These are phyloP conservation scores for Gossypium longicalyx DNA, from an alignment of 345 rosid species.

Conservation along the genomic window DNA sequence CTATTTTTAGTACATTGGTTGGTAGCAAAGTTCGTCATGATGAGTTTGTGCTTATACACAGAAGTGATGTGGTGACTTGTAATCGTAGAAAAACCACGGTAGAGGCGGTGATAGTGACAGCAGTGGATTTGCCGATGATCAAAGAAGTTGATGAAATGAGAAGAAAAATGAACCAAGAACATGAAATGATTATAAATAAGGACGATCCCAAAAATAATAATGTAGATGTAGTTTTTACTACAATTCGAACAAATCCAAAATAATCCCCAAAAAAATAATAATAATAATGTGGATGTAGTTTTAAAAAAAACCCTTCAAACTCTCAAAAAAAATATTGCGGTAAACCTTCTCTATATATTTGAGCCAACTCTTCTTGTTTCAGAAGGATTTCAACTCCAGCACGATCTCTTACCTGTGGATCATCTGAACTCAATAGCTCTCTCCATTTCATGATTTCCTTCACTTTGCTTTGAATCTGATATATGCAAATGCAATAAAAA, in stretches of 20 bases:
- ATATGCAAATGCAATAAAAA: background rate
- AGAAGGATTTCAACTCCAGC: background rate
- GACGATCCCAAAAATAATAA: background rate
- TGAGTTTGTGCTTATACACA: no score
- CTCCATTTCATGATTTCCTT: constrained; percentile 7
- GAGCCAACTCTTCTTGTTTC: background rate
- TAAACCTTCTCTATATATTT: background rate
- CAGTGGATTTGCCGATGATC: no score
- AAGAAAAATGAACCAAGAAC: background rate
- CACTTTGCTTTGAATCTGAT: constrained; percentile 37
- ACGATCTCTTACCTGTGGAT: background rate
- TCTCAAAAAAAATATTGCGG: no score
- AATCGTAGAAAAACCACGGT: background rate
- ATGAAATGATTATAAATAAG: background rate
- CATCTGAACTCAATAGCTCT: background rate
- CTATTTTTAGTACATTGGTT: no score
- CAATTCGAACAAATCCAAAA: no score
- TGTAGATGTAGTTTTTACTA: no score
- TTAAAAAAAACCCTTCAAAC: no score
- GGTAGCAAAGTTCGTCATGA: no score
- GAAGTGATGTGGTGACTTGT: constrained; percentile 1
- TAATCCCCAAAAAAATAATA: background rate
- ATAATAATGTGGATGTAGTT: background rate
- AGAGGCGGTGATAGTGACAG: no score
- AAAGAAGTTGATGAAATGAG: constrained; percentile 4